A percentile compares a stretch with the other conserved stretches of the same genome.
phyloP scores from a whole-genome alignment of 148 eudicot genomes.

The Heliamphora exappendiculata region DNA sequence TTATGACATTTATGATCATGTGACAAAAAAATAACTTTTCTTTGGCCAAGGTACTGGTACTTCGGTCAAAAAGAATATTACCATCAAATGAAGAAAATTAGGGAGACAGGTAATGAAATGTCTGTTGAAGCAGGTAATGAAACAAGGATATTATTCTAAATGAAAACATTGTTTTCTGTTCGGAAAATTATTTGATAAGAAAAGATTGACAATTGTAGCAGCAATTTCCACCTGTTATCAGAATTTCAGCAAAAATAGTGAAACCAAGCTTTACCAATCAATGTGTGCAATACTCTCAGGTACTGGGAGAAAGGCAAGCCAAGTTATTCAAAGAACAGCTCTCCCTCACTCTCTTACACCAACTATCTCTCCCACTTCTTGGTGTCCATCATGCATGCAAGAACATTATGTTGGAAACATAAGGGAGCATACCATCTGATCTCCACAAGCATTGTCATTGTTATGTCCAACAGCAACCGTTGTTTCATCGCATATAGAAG shows the following conservation, averaged over 20 bases:
- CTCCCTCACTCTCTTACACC: neutral
- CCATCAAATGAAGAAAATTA: neutral
- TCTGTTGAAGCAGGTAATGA: neutral
- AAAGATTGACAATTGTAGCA: no score
- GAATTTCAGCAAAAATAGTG: neutral
- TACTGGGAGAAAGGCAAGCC: no score
- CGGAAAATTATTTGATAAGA: no score
- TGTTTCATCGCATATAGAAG: slow-evolving; percentile 31
- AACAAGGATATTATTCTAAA: no score
- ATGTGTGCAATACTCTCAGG: no score
- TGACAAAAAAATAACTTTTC: neutral
- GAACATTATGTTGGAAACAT: neutral
- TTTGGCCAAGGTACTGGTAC: no score
- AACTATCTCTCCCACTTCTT: neutral
- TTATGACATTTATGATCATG: neutral
- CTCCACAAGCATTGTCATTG: slow-evolving; percentile 30
- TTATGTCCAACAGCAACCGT: slow-evolving; percentile 21
- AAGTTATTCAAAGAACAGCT: no score
- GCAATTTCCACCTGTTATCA: no score
- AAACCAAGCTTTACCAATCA: neutral
- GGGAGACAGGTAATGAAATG: neutral
- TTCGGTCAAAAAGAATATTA: neutral
- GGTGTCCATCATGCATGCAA: neutral
- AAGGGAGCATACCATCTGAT: slow-evolving; percentile 37
- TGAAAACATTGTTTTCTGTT: no score